phyloP scores from a whole-genome alignment of 345 rosid species.

The Nephelium lappaceum region DNA sequence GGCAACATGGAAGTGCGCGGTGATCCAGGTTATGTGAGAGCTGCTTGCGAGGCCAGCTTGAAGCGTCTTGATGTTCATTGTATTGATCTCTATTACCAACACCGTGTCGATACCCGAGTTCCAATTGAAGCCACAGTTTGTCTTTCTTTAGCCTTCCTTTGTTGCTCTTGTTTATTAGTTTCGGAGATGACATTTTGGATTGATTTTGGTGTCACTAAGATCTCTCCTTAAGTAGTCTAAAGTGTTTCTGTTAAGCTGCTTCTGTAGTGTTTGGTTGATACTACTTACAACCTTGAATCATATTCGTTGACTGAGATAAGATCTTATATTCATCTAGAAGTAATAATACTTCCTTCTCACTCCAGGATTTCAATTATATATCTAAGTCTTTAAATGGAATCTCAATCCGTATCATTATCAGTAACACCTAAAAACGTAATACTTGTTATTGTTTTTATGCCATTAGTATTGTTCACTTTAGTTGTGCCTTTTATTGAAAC shows the following conservation, averaged over 20 bases:
- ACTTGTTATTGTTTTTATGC: too few relatives aligned
- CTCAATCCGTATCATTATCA: not conserved
- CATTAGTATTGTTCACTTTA: slow-evolving; percentile 21
- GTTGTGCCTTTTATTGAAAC: too few relatives aligned
- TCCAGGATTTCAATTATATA: too few relatives aligned
- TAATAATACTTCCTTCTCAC: too few relatives aligned
- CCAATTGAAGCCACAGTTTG: slow-evolving; percentile 25
- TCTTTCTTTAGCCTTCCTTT: slow-evolving; percentile 18
- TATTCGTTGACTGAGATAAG: too few relatives aligned
- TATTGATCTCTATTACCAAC: slow-evolving; percentile 33
- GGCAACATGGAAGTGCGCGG: slow-evolving; percentile 25
- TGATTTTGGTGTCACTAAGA: not conserved
- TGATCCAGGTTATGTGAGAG: slow-evolving; percentile 46
- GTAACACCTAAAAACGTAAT: too few relatives aligned
- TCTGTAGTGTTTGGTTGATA: too few relatives aligned
- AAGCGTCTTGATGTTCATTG: slow-evolving; percentile 23
- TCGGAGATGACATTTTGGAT: not conserved
- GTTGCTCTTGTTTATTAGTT: not conserved
- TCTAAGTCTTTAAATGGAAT: too few relatives aligned
- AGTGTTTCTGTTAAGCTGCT: too few relatives aligned
- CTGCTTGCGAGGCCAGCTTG: slow-evolving; percentile 46
- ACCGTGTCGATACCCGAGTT: slow-evolving; percentile 34
- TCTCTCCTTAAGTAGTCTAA: too few relatives aligned
- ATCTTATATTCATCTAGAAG: too few relatives aligned
- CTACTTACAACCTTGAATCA: too few relatives aligned